phyloP scores from a whole-genome alignment of 2,329 filamentous ascomycete species.

The Nemania abortiva region DNA sequence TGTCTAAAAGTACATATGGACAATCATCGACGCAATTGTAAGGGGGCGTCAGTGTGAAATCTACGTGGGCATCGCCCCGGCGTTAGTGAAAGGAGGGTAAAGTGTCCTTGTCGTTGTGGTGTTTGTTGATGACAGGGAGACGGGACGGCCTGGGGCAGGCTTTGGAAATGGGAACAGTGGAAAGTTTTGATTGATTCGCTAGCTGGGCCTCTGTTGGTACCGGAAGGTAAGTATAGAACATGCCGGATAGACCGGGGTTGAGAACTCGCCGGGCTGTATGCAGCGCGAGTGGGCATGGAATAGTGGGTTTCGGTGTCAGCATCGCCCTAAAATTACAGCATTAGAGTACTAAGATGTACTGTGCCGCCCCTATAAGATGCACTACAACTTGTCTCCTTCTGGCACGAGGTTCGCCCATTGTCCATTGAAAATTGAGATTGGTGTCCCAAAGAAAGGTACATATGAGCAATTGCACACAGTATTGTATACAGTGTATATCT shows the following conservation, averaged over 20 bases:
- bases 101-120: slow-evolving; percentile 23
- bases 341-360: slow-evolving; percentile 22
- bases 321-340: slow-evolving; percentile 34
- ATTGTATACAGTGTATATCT: not conserved
- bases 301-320: slow-evolving; percentile 37
- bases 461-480: slow-evolving; percentile 15
- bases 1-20: slow-evolving; percentile 20
- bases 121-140: slow-evolving; percentile 39
- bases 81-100: slow-evolving; percentile 25
- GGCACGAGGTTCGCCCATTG: slow-evolving; percentile 15
- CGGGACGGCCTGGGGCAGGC: slow-evolving; percentile 31
- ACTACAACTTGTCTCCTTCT: slow-evolving; percentile 11
- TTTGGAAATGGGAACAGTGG: slow-evolving; percentile 40
- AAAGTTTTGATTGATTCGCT: slow-evolving; percentile 41
- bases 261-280: slow-evolving; percentile 30
- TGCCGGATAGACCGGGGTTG: slow-evolving; percentile 43
- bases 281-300: slow-evolving; percentile 31
- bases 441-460: slow-evolving; percentile 11
- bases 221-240: slow-evolving; percentile 17
- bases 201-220: slow-evolving; percentile 29
- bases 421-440: slow-evolving; percentile 29
- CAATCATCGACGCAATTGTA: slow-evolving; percentile 25
- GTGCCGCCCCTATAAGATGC: slow-evolving; percentile 30
- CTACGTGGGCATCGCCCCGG: slow-evolving; percentile 20
- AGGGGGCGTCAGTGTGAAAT: slow-evolving; percentile 7